These are phyloP conservation scores for Starmerella apicola DNA, from an alignment of 805 yeast genomes.

Conservation along the genomic window DNA sequence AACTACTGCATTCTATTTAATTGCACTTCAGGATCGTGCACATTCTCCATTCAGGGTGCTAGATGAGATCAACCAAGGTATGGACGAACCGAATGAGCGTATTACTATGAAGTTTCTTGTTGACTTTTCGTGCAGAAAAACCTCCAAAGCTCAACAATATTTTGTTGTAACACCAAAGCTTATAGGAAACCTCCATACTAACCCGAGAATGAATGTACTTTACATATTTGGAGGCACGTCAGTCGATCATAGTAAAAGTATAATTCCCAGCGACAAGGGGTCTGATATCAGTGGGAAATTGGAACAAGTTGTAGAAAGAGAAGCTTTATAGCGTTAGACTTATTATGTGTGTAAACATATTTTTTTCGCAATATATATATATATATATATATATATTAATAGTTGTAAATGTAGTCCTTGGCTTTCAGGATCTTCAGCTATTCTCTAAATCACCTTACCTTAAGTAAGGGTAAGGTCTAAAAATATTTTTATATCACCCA, in stretches of 20 bases:
- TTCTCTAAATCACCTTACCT: too few relatives aligned
- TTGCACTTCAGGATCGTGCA: constrained; percentile 80
- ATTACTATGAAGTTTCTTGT: constrained; percentile 77
- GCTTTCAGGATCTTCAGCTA: too few relatives aligned
- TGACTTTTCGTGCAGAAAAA: constrained; percentile 56
- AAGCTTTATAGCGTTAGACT: too few relatives aligned
- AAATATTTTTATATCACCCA: background rate
- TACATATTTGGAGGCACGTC: constrained; percentile 53
- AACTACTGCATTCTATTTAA: constrained; percentile 78
- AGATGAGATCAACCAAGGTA: constrained; percentile 97
- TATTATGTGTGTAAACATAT: too few relatives aligned
- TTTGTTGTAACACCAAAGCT: constrained; percentile 89
- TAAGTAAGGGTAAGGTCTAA: too few relatives aligned
- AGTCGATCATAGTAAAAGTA: background rate
- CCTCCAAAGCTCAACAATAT: constrained; percentile 52
- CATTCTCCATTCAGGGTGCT: constrained; percentile 87
- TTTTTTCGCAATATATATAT: too few relatives aligned
- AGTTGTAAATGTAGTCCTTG: too few relatives aligned
- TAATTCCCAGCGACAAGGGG: background rate
- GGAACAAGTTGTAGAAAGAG: background rate
- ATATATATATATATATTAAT: too few relatives aligned
- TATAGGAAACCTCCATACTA: constrained; percentile 63
- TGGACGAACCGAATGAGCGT: constrained; percentile 89
- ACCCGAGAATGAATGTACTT: constrained; percentile 68
- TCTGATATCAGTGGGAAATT: background rate